Conservation (phyloP, 768 basidiomycete genomes). For the Boletus insuetus region DNA sequence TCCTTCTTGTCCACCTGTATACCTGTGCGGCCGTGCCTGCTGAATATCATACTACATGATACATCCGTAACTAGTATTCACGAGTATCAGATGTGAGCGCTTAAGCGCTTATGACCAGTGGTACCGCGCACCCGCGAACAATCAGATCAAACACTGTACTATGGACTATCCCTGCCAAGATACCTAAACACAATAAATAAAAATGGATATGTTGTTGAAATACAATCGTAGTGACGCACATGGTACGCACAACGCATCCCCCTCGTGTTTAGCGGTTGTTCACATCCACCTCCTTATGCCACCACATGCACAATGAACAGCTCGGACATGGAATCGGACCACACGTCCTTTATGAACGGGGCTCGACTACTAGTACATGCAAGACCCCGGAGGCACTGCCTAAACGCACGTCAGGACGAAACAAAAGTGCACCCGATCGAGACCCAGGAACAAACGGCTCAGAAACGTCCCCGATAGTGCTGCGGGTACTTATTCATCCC, state of each 20-base stretch:
- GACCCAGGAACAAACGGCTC: constrained; percentile 35
- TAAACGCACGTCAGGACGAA: constrained; percentile 65
- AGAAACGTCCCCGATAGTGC: neutral
- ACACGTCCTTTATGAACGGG: constrained; percentile 63
- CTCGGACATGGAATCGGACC: constrained; percentile 77
- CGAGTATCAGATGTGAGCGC: neutral
- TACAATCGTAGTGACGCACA: neutral
- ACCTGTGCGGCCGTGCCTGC: neutral
- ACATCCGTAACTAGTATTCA: neutral
- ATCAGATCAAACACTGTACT: neutral
- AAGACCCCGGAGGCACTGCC: constrained; percentile 32
- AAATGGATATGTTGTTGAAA: neutral
- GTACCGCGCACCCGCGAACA: neutral
- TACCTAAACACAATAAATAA: neutral
- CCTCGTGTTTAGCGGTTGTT: constrained; percentile 67
- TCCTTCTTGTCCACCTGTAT: neutral
- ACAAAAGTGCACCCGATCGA: constrained; percentile 68
- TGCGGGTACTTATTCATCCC: constrained; percentile 44
- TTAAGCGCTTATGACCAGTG: neutral
- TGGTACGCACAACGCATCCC: constrained; percentile 34
- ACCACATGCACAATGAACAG: constrained; percentile 71
- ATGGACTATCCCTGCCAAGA: neutral
- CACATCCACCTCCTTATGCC: constrained; percentile 68
- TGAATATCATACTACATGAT: neutral
- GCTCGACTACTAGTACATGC: no score